These are phyloP conservation scores for Alternaria arborescens DNA, from an alignment of 2,329 filamentous ascomycete species.

Conservation along the genomic window DNA sequence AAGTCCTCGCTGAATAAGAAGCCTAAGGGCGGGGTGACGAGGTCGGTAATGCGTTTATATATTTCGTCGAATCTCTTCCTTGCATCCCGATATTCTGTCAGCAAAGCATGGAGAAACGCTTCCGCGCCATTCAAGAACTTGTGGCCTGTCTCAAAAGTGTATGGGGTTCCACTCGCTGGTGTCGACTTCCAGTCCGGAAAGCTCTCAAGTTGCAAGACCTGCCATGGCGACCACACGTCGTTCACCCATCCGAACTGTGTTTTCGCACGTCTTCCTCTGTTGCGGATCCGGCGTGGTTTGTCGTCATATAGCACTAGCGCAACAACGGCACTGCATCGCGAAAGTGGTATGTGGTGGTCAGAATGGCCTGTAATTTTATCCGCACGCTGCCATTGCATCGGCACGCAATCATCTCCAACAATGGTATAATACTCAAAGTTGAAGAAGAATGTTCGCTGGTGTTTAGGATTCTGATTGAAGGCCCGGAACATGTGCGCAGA, in stretches of 20 bases:
- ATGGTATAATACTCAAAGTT: constrained; percentile 72
- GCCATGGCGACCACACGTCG: constrained; percentile 68
- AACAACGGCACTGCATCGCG: constrained; percentile 67
- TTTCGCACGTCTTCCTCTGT: constrained; percentile 59
- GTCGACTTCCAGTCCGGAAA: constrained; percentile 60
- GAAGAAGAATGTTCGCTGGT: constrained; percentile 68
- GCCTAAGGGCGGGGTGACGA: constrained; percentile 66
- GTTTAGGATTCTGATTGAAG: constrained; percentile 56
- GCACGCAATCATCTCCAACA: constrained; percentile 63
- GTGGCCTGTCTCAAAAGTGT: constrained; percentile 64
- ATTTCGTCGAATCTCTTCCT: constrained; percentile 66
- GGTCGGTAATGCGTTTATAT: constrained; percentile 64
- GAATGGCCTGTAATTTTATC: constrained; percentile 56
- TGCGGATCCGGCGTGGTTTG: constrained; percentile 60
- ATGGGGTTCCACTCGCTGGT: constrained; percentile 54
- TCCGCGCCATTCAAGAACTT: constrained; percentile 68
- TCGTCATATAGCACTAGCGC: constrained; percentile 65
- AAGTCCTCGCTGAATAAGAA: constrained; percentile 68
- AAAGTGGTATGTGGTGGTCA: constrained; percentile 65
- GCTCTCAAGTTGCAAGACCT: constrained; percentile 54
- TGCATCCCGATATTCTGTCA: constrained; percentile 68
- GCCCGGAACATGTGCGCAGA: constrained; percentile 62
- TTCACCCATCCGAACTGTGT: constrained; percentile 63
- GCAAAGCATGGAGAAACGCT: constrained; percentile 67
- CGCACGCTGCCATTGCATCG: constrained; percentile 67